These are phyloP conservation scores for Marchantia polymorpha DNA, from an alignment of 225 moss, liverwort and hornwort genomes.

Conservation along the genomic window DNA sequence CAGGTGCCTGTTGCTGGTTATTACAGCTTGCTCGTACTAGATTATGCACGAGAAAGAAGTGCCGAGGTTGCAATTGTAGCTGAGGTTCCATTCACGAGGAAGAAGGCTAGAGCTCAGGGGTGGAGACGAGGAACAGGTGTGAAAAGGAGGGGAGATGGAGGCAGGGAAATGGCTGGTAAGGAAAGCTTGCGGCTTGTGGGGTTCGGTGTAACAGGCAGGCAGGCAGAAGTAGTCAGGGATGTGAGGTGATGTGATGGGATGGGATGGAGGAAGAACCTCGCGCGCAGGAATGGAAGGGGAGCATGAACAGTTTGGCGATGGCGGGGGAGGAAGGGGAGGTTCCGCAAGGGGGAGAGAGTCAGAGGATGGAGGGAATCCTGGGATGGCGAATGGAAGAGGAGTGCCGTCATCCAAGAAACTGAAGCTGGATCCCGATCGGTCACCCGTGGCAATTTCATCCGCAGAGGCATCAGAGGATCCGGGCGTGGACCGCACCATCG, in stretches of 20 bases:
- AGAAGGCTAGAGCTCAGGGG: not conserved
- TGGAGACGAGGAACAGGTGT: not conserved
- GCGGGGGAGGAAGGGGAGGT: conserved; percentile 6
- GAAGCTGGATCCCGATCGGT: conserved; percentile 15
- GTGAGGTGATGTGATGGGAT: conserved; percentile 3
- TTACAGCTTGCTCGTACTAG: not conserved
- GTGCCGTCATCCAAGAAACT: conserved; percentile 8
- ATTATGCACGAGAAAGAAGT: not conserved
- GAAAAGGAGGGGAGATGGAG: not conserved
- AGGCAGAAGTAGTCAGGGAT: not conserved
- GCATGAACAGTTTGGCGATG: conserved; percentile 13
- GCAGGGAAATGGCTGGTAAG: conserved; percentile 11
- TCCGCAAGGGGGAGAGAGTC: not conserved
- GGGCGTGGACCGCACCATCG: conserved; percentile 15
- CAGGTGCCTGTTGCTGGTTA: not conserved
- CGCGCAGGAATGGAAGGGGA: conserved; percentile 23
- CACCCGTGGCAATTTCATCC: not conserved
- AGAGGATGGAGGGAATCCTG: not conserved
- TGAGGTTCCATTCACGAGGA: not conserved
- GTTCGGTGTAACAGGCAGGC: conserved; percentile 19
- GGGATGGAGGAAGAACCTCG: conserved; percentile 15
- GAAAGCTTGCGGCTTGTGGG: not conserved
- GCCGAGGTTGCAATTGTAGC: not conserved
- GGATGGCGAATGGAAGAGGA: conserved; percentile 10
- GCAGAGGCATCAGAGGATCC: conserved; percentile 17